Conservation (phyloP, 2,329 filamentous ascomycete genomes). For the Sphaerulina vaccinii region DNA sequence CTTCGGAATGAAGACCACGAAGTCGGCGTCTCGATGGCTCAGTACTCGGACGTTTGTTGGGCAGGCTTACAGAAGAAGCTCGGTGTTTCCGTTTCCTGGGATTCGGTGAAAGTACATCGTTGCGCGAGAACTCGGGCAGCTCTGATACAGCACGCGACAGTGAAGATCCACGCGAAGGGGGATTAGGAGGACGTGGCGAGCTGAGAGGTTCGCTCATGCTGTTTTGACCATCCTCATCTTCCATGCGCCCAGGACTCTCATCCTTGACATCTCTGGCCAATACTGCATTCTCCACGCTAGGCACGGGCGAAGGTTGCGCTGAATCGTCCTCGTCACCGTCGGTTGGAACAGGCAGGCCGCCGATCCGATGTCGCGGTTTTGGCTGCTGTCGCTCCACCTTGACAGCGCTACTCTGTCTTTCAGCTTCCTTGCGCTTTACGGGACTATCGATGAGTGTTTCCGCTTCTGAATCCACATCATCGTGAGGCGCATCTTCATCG, state of each 20-base stretch:
- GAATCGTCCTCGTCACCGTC: constrained; percentile 35
- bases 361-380: constrained; percentile 30
- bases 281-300: constrained; percentile 28
- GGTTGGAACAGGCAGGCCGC: constrained; percentile 33
- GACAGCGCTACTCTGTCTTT: constrained; percentile 33
- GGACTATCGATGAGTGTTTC: constrained; percentile 50
- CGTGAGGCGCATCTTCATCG: constrained; percentile 23
- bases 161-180: constrained; percentile 28
- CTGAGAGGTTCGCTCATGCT: constrained; percentile 35
- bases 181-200: constrained; percentile 30
- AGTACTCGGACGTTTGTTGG: constrained; percentile 35
- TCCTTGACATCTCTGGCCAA: constrained; percentile 20
- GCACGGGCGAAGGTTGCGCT: constrained; percentile 30
- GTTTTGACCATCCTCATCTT: background rate
- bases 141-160: constrained; percentile 34
- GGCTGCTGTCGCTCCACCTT: constrained; percentile 26
- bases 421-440: constrained; percentile 41
- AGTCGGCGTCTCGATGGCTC: constrained; percentile 30
- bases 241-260: background rate
- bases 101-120: constrained; percentile 32
- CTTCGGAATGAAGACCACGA: constrained; percentile 34
- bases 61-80: constrained; percentile 36
- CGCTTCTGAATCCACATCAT: constrained; percentile 49
- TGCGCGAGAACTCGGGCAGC: constrained; percentile 25
- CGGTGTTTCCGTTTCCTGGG: constrained; percentile 41